phyloP scores from a whole-genome alignment of 495 filamentous ascomycete species.

The Sabuloglossum arenarium region DNA sequence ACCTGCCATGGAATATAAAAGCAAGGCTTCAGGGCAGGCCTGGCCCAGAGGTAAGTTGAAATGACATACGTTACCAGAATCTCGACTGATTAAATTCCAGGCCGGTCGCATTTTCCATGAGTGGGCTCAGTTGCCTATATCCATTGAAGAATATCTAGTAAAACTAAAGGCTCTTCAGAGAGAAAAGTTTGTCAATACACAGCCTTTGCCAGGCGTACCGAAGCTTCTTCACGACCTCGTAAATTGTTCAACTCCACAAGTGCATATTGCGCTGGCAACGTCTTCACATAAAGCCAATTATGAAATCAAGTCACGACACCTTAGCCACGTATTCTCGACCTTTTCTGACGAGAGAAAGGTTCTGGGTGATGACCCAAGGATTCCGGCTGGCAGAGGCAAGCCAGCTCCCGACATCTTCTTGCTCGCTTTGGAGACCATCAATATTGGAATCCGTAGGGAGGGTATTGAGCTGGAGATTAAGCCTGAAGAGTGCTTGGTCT shows the following conservation, averaged over 20 bases:
- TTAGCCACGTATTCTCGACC: conserved; percentile 46
- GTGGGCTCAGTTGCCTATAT: conserved; percentile 78
- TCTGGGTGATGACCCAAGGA: conserved; percentile 69
- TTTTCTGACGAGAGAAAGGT: conserved; percentile 52
- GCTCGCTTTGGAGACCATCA: conserved; percentile 69
- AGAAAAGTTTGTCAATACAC: conserved; percentile 46
- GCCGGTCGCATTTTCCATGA: conserved; percentile 40
- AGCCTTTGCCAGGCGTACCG: conserved; percentile 60
- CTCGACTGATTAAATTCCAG: conserved; percentile 11
- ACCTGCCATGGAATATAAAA: conserved; percentile 83
- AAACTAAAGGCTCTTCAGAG: conserved; percentile 39
- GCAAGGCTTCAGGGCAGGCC: conserved; percentile 89
- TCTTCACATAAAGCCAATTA: conserved; percentile 53
- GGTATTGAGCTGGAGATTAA: conserved; percentile 44
- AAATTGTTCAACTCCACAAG: conserved; percentile 17
- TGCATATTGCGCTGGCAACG: conserved; percentile 76
- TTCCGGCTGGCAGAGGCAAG: conserved; percentile 65
- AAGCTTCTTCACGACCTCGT: conserved; percentile 38
- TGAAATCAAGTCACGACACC: conserved; percentile 56
- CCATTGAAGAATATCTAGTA: conserved; percentile 35
- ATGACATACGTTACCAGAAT: not conserved
- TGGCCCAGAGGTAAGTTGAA: conserved; percentile 32
- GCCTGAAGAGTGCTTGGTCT: conserved; percentile 83
- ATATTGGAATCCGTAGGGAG: conserved; percentile 23
- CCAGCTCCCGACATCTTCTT: conserved; percentile 90